Evolutionary conservation across 2,329 filamentous ascomycete species (phyloP), one percentile per base, ranked within the genome.

Genomic region (Colletotrichum tabaci): DNA sequence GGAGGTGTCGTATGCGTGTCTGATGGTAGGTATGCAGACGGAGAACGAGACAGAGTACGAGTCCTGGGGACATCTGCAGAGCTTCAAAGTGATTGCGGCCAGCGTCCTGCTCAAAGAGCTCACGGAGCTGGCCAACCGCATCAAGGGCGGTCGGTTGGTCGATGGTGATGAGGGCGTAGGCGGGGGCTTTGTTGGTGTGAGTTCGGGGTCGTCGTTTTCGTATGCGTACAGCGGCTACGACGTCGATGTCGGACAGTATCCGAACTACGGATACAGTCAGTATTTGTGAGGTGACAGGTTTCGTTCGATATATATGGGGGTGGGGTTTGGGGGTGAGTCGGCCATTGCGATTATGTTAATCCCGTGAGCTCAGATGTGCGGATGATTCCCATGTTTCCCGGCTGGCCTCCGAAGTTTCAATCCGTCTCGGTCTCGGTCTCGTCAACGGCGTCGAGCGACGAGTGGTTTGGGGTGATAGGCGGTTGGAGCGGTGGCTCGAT

Each of bases 61-160:
- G 12, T 35, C 55, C 3, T 44, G 40, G 15, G 44, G 47, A 4
- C 38, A 55, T 0, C 16, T 83, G 10, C 58, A 80, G 55, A 83
- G 82, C 56, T 84, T 84, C 72, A 77, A 78, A 35, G 77, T 83
- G 1, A 77, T 84, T 55, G 81, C 82, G 2, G 82, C 81, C 15
- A 76, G 80, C 40, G 82, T 80, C 65, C 74, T 84, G 38, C 65
- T 81, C 4, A 78, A 75, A 53, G 79, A 81, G 67, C 55, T 81
- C 4, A 72, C 75, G 23, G 66, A 65, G 26, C 65, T 73, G 8
- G 64, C 52, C 1, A 74, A 73, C 26, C 61, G 60, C 4, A 23
- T 67, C 21, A 64, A 44, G 16, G 61, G 38, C 15, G 66, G 66
- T 6, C 46, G 15, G 10, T 18, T 49, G 30, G 66, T 66, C 6